Base-by-base conservation (phyloP, 2,329 filamentous ascomycete genomes). In the Trichophyton equinum region DNA sequence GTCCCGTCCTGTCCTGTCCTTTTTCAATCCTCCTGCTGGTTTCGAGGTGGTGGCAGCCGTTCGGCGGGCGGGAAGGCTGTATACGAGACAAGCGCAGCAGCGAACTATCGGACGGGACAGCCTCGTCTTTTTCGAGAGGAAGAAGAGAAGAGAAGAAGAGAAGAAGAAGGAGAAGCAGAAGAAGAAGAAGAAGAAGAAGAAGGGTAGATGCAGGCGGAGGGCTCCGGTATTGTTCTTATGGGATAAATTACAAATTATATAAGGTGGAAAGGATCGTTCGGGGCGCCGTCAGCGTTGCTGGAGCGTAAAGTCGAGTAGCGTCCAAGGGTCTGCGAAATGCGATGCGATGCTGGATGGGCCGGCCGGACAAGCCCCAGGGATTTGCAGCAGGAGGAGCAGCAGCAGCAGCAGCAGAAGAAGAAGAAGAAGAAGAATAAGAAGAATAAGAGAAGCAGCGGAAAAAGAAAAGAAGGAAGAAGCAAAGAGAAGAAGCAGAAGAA, bases 401-500 rank as follows among this genome's bases (percentile, higher is more conserved):
- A 22, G 22, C 22, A 22, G 22, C 22, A 22, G 40, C 40, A 44
- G 44, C 25, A 27, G 25, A 4, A 27, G 25, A 4, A 27, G 25
- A 1, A 27, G 25, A 6, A 27, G 25, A 27, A 27, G 5, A 27
- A 27, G 25, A n/a, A 36, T 13, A 27, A 27, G 5, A 27, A 27
- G 25, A n/a, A 36, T 13, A 2, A 42, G 18, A 25, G 15, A 58
- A 27, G 88, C 88, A 73, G 65, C 77, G 86, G 60, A 77, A 86
- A 73, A 86, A 91, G 70, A 82, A 85, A 58, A 75, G 87, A 72
- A 79, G 8, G 53, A 79, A 69, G 79, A 85, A 75, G 75, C 22
- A 22, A 84, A 25, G 11, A 59, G 57, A 59, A 30, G 57, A n/a
- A 25, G 20, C 20, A 44, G 13, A 18, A 38, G 13, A 40, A 20